phyloP scores from a whole-genome alignment of 257 asterid genomes.

The Nicotiana noctiflora region DNA sequence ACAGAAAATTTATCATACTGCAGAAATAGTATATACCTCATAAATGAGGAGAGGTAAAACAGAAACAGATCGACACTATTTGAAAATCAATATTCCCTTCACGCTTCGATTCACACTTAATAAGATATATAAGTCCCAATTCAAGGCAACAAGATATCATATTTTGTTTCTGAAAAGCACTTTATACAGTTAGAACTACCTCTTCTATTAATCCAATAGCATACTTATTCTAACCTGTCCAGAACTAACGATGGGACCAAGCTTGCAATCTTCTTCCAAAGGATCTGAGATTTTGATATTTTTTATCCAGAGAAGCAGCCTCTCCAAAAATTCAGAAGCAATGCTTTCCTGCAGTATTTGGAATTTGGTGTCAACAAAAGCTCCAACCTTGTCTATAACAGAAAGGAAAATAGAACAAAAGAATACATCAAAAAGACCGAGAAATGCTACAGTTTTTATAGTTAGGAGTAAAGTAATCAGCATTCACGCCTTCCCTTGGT shows the following conservation, averaged over 20 bases:
- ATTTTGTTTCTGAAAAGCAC: background rate
- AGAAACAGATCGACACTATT: background rate
- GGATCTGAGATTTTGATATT: conserved; percentile 83
- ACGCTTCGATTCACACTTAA: no score
- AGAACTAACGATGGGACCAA: conserved; percentile 71
- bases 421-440: background rate
- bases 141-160: background rate
- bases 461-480: background rate
- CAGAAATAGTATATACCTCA: background rate
- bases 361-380: background rate
- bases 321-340: conserved; percentile 61
- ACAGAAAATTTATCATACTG: background rate
- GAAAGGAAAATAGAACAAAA: background rate
- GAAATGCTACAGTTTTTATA: background rate
- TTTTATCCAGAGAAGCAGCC: conserved; percentile 70
- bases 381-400: background rate
- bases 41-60: no score
- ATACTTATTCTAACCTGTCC: conserved; percentile 39
- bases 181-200: no score
- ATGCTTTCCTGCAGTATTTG: conserved; percentile 54
- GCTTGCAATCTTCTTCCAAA: conserved; percentile 82
- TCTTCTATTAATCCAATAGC: background rate
- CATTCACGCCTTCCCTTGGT: background rate
- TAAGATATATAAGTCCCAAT: background rate
- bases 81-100: no score